These are phyloP conservation scores for Salvia miltiorrhiza DNA, from an alignment of 257 asterid genomes.

Conservation along the genomic window DNA sequence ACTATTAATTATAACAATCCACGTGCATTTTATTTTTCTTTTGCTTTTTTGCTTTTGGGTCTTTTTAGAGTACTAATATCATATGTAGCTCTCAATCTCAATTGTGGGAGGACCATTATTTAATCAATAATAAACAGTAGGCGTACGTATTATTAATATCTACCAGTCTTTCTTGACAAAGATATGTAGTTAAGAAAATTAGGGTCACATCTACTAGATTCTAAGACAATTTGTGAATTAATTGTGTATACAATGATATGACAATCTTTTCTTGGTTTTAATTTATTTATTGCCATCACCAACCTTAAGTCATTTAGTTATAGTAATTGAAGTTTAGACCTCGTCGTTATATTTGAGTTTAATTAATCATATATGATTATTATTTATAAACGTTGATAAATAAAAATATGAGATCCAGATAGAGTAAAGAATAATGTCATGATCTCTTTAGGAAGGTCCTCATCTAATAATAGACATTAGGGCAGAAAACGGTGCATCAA, in stretches of 20 bases:
- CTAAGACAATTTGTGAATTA: background rate
- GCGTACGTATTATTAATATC: no score
- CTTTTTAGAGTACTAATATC: background rate
- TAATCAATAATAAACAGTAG: background rate
- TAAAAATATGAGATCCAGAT: no score
- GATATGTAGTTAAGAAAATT: background rate
- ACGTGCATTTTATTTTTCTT: background rate
- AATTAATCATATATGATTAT: no score
- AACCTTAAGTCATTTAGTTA: background rate
- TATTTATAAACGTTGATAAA: no score
- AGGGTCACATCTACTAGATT: conserved; percentile 31
- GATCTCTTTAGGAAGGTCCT: background rate
- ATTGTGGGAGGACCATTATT: conserved; percentile 11
- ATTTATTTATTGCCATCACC: background rate
- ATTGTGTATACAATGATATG: background rate
- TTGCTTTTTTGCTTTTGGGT: background rate
- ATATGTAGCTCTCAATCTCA: background rate
- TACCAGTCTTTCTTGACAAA: no score
- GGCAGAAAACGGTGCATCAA: background rate
- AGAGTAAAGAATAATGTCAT: background rate
- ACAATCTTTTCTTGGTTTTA: background rate
- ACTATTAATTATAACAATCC: background rate
- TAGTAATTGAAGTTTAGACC: no score
- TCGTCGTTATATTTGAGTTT: no score
- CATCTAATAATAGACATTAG: background rate